These are phyloP conservation scores for Eragrostis curvula DNA, from an alignment of 176 grass and related monocot genomes.

Conservation along the genomic window DNA sequence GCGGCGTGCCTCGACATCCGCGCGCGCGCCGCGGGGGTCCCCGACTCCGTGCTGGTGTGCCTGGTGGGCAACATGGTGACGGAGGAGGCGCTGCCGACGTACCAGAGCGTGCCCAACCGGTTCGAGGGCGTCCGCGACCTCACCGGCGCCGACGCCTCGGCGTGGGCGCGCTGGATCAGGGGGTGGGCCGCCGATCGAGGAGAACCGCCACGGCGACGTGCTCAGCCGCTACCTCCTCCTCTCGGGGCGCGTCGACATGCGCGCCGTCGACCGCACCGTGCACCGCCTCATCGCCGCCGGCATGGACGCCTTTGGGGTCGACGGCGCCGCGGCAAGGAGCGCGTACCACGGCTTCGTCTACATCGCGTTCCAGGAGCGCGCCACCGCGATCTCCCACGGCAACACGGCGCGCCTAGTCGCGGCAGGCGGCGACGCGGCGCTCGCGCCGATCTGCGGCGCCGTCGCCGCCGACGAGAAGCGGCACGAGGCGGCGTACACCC, in stretches of 20 bases:
- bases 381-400: conserved; percentile 77
- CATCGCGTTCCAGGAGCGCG: conserved; percentile 87
- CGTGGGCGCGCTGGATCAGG: too few species aligned
- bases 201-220: too few species aligned
- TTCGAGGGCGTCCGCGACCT: conserved; percentile 63
- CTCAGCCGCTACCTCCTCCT: too few species aligned
- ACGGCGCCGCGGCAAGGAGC: conserved; percentile 25
- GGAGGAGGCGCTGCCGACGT: conserved; percentile 91
- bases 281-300: too few species aligned
- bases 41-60: conserved; percentile 70
- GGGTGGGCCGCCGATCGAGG: too few species aligned
- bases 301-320: background rate
- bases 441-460: conserved; percentile 69
- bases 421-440: conserved; percentile 51
- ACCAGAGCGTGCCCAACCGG: conserved; percentile 83
- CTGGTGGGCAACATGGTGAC: conserved; percentile 86
- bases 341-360: conserved; percentile 78
- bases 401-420: conserved; percentile 66
- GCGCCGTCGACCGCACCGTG: too few species aligned
- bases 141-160: conserved; percentile 60
- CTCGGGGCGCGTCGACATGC: too few species aligned
- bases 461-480: conserved; percentile 81
- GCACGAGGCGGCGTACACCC: conserved; percentile 72
- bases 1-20: conserved; percentile 56
- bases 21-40: conserved; percentile 43